A percentile compares a stretch with the other conserved stretches of the same genome.
phyloP scores from a whole-genome alignment of 2,329 filamentous ascomycete genomes.

The Aspergillus aculeatus region DNA sequence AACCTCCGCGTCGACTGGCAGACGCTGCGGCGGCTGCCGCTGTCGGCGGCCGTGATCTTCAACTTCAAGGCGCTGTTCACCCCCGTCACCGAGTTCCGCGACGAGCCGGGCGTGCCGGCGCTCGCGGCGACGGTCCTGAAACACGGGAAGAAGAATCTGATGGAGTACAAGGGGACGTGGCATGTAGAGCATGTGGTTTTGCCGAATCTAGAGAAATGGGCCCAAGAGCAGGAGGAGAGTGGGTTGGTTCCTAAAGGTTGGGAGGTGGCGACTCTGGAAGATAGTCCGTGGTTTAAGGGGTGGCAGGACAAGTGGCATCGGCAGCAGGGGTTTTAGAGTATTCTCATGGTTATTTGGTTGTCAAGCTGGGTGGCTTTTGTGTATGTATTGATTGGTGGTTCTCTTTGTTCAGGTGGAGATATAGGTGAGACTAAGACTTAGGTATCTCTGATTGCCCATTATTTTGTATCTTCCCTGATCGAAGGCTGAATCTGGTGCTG shows the following conservation, averaged over 20 bases:
- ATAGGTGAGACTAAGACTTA: too few relatives aligned
- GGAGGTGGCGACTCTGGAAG: constrained; percentile 67
- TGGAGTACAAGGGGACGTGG: constrained; percentile 81
- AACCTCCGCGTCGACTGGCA: constrained; percentile 84
- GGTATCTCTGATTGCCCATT: too few relatives aligned
- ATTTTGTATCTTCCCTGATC: too few relatives aligned
- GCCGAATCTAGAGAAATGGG: constrained; percentile 63
- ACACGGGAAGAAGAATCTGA: constrained; percentile 67
- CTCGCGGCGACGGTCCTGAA: constrained; percentile 67
- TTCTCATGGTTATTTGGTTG: neutral
- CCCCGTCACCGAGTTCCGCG: constrained; percentile 64
- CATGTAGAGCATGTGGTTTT: constrained; percentile 72
- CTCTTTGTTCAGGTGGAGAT: neutral
- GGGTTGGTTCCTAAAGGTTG: constrained; percentile 62
- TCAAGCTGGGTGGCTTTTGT: neutral
- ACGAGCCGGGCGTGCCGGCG: constrained; percentile 71
- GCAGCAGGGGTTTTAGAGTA: constrained; percentile 58
- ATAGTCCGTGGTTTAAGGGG: constrained; percentile 72
- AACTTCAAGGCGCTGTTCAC: constrained; percentile 90
- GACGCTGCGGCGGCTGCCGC: constrained; percentile 73
- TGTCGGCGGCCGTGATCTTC: constrained; percentile 75
- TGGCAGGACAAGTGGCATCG: constrained; percentile 74
- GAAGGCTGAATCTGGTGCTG: too few relatives aligned
- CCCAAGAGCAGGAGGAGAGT: constrained; percentile 63
- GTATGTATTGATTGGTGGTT: neutral